phyloP scores from a whole-genome alignment of 345 rosid genomes.

The Atalantia buxifolia region DNA sequence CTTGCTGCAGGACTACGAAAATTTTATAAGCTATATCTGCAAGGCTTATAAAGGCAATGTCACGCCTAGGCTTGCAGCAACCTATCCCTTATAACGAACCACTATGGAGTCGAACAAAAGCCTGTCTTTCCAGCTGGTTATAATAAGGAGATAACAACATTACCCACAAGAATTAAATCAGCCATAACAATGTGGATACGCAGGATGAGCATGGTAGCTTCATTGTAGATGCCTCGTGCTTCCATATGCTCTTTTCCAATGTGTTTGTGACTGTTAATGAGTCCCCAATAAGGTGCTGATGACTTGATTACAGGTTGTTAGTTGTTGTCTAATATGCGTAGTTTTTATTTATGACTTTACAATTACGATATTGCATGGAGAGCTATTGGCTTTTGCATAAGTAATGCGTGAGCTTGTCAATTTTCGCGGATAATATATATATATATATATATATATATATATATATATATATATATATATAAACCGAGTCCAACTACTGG shows the following conservation, averaged over 20 bases:
- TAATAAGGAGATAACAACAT: constrained; percentile 24
- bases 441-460: too few relatives aligned
- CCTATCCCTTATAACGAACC: constrained; percentile 16
- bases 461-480: too few relatives aligned
- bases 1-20: constrained; percentile 63
- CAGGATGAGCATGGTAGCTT: constrained; percentile 16
- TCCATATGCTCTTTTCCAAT: neutral
- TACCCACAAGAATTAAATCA: constrained; percentile 16
- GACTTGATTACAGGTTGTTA: too few relatives aligned
- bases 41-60: constrained; percentile 57
- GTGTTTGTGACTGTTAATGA: neutral
- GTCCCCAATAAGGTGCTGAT: neutral
- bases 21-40: constrained; percentile 76
- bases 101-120: constrained; percentile 3
- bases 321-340: too few relatives aligned
- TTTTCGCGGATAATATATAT: too few relatives aligned
- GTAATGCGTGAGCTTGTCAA: too few relatives aligned
- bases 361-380: too few relatives aligned
- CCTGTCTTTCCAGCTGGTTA: constrained; percentile 34
- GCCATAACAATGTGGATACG: constrained; percentile 22
- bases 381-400: too few relatives aligned
- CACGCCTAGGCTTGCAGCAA: constrained; percentile 52
- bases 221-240: neutral
- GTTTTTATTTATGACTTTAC: neutral
- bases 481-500: too few relatives aligned